Evolutionary conservation across 441 rosid genomes (phyloP), one percentile per base, ranked within the genome.

Genomic region (Lepidium campestre): DNA sequence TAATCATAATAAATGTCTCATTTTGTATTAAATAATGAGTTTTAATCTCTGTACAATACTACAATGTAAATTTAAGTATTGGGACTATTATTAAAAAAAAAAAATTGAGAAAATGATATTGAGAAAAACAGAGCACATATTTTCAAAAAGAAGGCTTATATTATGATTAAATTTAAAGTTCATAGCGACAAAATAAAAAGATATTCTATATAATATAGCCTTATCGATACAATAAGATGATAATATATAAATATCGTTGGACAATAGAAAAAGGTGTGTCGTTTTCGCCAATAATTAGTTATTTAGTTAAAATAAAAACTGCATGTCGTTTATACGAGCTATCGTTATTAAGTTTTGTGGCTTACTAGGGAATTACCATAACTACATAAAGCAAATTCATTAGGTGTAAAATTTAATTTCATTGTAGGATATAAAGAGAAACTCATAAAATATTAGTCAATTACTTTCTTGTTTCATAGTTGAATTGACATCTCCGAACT

Each of bases 261-360:
- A 20, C 39, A 34, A 17, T 44, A 40, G 6, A n/a, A 59, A 59
- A 37, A 19, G 9, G 22, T 36, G 52, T 37, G 52, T 63, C 75
- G 25, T 49, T 68, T 48, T 68, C 41, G 6, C 54, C 20, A 48
- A 25, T 67, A 36, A 47, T 47, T 23, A 57, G 65, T 35, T 67
- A 15, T 57, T 1, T 27, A 58, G 35, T 68, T 18, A 19, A 49
- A 48, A 39, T 18, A 19, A 49, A 48, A 39, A 58, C 41, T 40
- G 34, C 59, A 49, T 58, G 52, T 37, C 48, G 46, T 49, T 55
- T 15, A 62, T 63, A 48, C 68, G 47, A 4, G 47, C 15, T 49
- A 18, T 63, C 68, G 35, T 63, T 36, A 48, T n/a, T 20, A 25
- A 62, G 20, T 34, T 62, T 36, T 48, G 45, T 48, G 45, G 56